Evolutionary conservation across 352 stramenopile species (phyloP), one percentile per base, ranked within the genome.

Genomic region (Peronospora destructor): DNA sequence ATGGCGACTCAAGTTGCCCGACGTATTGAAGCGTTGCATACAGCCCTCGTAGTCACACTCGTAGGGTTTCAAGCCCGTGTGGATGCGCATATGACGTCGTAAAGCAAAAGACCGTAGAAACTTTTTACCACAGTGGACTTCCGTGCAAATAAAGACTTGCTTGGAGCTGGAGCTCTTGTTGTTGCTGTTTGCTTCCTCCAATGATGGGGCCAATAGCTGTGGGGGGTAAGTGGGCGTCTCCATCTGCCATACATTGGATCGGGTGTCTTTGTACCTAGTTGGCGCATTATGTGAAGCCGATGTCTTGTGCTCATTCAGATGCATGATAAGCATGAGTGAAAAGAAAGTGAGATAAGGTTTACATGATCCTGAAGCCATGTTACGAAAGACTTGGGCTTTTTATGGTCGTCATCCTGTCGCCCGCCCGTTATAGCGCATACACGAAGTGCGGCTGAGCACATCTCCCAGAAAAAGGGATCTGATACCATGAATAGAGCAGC

Each of bases 71-170:
- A 56, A 87, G 52, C 80, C 78, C 35, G 81, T 91, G 65, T 91
- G 81, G 53, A 91, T 91, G 50, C 83, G 81, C 76, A 83, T 80
- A 55, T 94, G 83, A 21, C 83, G 70, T 26, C 82, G 68, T 47
- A 94, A 66, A 29, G 83, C 83, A 53, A 94, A 94, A 9, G 77
- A 88, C 8, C 83, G 64, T 21, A 81, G 83, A 57, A 94, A 94
- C 39, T 74, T 68, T 61, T 94, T 94, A 50, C 76, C 83, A 54
- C 84, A 94, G 51, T 90, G 73, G 33, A 76, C 65, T 47, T 91
- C 84, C 16, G 62, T 25, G n/a, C 39, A 45, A 3, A 45, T 26
- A 35, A 45, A 45, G 12, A 36, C 12, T 36, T 36, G 30, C 12
- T 36, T 36, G 4, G 3, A 36, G 12, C 11, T 52, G 32, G 4